phyloP scores from a whole-genome alignment of 164 flowering plant species.

The Vitis rotundifolia region DNA sequence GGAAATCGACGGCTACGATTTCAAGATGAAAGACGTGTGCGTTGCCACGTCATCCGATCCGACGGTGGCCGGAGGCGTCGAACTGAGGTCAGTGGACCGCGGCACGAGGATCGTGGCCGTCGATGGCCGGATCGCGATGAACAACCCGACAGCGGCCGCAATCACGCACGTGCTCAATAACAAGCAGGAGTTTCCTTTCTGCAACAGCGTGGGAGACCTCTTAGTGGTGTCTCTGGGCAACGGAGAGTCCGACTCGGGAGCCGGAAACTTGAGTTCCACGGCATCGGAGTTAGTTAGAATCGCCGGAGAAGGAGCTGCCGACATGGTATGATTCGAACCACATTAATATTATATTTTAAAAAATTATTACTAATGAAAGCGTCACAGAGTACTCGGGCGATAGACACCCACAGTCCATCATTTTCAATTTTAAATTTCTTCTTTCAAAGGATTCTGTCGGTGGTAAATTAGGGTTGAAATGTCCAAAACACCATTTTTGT shows the following conservation, averaged over 20 bases:
- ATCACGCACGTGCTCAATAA: constrained; percentile 74
- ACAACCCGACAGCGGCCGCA: constrained; percentile 71
- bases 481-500: neutral
- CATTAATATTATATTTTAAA: neutral
- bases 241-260: constrained; percentile 42
- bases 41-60: constrained; percentile 50
- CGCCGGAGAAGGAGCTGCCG: constrained; percentile 64
- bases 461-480: neutral
- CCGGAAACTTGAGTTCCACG: constrained; percentile 14
- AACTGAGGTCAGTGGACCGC: constrained; percentile 49
- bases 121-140: constrained; percentile 57
- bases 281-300: constrained; percentile 33
- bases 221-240: constrained; percentile 59
- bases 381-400: neutral
- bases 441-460: neutral
- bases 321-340: constrained; percentile 35
- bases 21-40: constrained; percentile 57
- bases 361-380: neutral
- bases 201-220: constrained; percentile 53
- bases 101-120: constrained; percentile 48
- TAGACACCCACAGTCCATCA: no score
- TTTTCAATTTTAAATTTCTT: neutral
- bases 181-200: constrained; percentile 67
- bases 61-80: constrained; percentile 27
- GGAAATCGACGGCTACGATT: constrained; percentile 66